These are phyloP conservation scores for Nitzschia sp. DNA, from an alignment of 108 stramenopile genomes.

Conservation along the genomic window DNA sequence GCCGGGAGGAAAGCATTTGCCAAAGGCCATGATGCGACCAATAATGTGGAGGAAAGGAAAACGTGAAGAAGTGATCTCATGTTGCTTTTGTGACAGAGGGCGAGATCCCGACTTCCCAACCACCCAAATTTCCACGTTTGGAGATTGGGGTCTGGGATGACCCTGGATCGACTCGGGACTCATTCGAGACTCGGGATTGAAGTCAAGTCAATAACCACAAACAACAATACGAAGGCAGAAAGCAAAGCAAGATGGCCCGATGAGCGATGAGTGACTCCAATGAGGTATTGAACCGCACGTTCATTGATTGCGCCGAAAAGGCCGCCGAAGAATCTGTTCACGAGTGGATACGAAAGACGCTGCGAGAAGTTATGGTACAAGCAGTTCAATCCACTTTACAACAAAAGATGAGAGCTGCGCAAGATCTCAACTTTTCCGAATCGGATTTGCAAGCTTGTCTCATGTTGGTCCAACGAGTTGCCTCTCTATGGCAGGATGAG, in stretches of 20 bases:
- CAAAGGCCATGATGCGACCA: no score
- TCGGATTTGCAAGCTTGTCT: constrained; percentile 15
- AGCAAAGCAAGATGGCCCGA: no score
- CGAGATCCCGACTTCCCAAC: not conserved
- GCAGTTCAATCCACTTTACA: constrained; percentile 8
- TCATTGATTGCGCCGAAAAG: constrained; percentile 10
- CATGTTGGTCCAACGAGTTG: constrained; percentile 16
- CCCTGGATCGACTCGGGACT: not conserved
- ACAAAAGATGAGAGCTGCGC: not conserved
- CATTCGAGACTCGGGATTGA: not conserved
- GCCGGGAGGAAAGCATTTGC: no score
- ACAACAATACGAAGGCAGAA: no score
- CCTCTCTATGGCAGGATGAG: constrained; percentile 11
- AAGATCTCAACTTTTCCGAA: not conserved
- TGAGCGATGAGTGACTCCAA: not conserved
- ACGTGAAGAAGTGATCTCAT: not conserved
- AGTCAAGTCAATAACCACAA: no score
- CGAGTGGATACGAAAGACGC: constrained; percentile 27
- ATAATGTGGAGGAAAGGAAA: not conserved
- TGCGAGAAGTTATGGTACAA: constrained; percentile 26
- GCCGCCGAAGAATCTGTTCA: constrained; percentile 14
- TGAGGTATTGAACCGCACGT: not conserved
- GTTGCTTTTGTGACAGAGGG: not conserved
- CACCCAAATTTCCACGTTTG: not conserved
- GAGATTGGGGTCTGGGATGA: not conserved